phyloP scores from a whole-genome alignment of 306 rosid species.

The Castanea mollissima region DNA sequence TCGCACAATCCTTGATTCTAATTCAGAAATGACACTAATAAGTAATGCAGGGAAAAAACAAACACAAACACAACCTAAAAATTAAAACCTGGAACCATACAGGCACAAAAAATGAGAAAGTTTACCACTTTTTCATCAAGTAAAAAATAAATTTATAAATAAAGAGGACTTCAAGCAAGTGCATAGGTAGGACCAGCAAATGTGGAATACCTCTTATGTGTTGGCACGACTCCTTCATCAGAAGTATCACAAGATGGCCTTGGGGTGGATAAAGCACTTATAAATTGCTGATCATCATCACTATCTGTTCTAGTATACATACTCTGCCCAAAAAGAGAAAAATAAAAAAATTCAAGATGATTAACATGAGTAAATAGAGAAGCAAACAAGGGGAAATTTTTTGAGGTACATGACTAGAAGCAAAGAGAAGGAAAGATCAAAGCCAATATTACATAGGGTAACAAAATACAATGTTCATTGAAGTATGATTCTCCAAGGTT shows the following conservation, averaged over 20 bases:
- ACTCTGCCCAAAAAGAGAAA: conserved; percentile 27
- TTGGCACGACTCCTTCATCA: conserved; percentile 31
- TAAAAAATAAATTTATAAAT: not conserved
- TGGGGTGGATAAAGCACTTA: conserved; percentile 29
- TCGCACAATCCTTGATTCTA: conserved; percentile 55
- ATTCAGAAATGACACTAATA: conserved; percentile 21
- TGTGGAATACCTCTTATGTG: conserved; percentile 46
- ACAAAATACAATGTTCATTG: not conserved
- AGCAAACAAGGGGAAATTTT: not conserved
- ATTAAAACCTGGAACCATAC: conserved; percentile 15
- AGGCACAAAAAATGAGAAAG: not conserved
- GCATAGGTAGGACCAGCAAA: not conserved
- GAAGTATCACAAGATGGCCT: conserved; percentile 31
- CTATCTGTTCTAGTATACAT: conserved; percentile 34
- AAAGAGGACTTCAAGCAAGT: not conserved
- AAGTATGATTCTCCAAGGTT: not conserved
- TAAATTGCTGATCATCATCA: conserved; percentile 32
- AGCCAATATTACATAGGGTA: not conserved
- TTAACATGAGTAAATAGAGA: not conserved
- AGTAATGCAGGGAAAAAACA: not conserved
- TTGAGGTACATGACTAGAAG: not conserved
- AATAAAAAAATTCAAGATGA: not conserved
- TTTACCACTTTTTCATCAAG: not conserved
- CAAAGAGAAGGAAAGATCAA: not conserved
- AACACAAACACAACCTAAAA: conserved; percentile 15